Conservation (phyloP, 805 yeast species). For the Myxozyma udenii region DNA sequence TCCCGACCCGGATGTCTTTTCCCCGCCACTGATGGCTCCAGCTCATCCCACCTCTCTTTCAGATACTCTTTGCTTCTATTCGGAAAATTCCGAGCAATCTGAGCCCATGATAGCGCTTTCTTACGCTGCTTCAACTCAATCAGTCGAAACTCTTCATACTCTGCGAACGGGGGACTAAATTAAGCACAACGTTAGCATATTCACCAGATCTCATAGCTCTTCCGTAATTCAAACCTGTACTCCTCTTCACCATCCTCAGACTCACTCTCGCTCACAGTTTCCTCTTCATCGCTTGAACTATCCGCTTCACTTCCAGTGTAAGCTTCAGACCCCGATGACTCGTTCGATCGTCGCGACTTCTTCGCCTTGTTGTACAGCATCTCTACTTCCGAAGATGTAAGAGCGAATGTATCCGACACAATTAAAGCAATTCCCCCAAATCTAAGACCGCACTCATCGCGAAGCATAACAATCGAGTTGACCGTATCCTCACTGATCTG, state of each 20-base stretch:
- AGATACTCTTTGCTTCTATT: background rate
- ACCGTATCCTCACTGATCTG: background rate
- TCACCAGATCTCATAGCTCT: no score
- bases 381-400: no score
- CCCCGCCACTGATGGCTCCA: background rate
- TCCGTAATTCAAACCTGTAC: no score
- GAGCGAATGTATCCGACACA: no score
- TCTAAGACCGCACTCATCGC: background rate
- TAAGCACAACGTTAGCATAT: background rate
- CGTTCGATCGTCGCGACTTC: no score
- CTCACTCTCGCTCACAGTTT: background rate
- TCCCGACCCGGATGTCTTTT: no score
- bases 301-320: no score
- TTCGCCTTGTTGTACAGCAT: no score
- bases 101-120: background rate
- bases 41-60: background rate
- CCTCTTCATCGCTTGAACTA: background rate
- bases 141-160: slow-evolving; percentile 2
- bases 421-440: background rate
- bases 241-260: no score
- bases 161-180: slow-evolving; percentile 2
- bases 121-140: background rate
- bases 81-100: background rate
- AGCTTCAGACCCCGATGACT: no score
- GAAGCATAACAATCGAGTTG: background rate